These are phyloP conservation scores for Daldinia loculata DNA, from an alignment of 495 filamentous ascomycete species.

Conservation along the genomic window DNA sequence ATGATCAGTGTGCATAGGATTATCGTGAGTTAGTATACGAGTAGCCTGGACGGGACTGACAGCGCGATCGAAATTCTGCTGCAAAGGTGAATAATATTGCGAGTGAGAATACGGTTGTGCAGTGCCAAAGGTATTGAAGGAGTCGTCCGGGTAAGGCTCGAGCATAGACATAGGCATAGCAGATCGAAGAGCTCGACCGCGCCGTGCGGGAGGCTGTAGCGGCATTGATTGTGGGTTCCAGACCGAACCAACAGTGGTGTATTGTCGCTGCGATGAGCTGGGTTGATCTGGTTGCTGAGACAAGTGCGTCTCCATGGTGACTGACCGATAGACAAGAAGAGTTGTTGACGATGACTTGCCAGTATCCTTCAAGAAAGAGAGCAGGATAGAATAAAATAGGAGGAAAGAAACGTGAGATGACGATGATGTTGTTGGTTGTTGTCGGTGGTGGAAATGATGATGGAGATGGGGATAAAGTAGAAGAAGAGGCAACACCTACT, in stretches of 20 bases:
- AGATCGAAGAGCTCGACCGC: slow-evolving; percentile 49
- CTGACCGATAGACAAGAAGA: neutral
- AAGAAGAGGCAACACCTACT: neutral
- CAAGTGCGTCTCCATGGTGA: slow-evolving; percentile 25
- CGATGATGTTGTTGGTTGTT: neutral
- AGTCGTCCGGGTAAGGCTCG: slow-evolving; percentile 34
- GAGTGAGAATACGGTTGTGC: slow-evolving; percentile 14
- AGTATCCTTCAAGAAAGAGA: neutral
- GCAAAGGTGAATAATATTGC: slow-evolving; percentile 55
- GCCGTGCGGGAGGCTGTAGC: slow-evolving; percentile 56
- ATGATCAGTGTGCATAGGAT: neutral
- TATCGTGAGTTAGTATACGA: neutral
- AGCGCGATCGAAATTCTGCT: slow-evolving; percentile 59
- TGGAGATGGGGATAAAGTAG: slow-evolving; percentile 9
- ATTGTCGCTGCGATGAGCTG: slow-evolving; percentile 31
- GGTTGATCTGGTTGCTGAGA: neutral
- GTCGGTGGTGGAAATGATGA: slow-evolving; percentile 12
- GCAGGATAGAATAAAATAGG: neutral
- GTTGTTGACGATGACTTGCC: neutral
- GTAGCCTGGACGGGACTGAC: slow-evolving; percentile 42
- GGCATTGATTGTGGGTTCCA: slow-evolving; percentile 53
- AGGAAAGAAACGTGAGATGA: slow-evolving; percentile 18
- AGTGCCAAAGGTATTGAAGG: neutral
- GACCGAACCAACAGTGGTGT: slow-evolving; percentile 59
- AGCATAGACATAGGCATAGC: slow-evolving; percentile 15